Percentiles rank a stretch among this genome's conserved stretches.
These are phyloP conservation scores for Asterophora lycoperdoides DNA, from an alignment of 768 basidiomycete genomes.

Conservation along the genomic window DNA sequence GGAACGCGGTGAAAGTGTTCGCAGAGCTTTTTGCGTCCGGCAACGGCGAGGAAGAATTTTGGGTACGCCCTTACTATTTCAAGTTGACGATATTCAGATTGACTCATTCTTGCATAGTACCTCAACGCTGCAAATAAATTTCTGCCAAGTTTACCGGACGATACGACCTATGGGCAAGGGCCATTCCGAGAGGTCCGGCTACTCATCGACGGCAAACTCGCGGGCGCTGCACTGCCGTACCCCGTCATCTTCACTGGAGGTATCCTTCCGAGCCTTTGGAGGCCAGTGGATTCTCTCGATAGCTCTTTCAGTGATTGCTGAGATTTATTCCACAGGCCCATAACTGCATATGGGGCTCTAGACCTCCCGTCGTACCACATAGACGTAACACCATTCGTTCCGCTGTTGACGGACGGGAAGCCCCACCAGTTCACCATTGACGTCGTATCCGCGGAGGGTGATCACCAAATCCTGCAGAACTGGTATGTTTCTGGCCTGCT, in stretches of 20 bases:
- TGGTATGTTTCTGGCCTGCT: constrained; percentile 75
- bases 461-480: constrained; percentile 65
- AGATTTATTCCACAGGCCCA: constrained; percentile 42
- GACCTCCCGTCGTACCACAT: constrained; percentile 76
- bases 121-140: constrained; percentile 63
- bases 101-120: constrained; percentile 42
- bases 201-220: constrained; percentile 42
- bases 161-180: constrained; percentile 38
- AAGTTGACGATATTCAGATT: background rate
- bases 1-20: constrained; percentile 60
- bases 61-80: constrained; percentile 42
- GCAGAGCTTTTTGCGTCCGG: constrained; percentile 71
- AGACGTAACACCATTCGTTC: constrained; percentile 75
- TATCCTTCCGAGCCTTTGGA: constrained; percentile 66
- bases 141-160: constrained; percentile 47
- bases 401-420: constrained; percentile 61
- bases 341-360: constrained; percentile 71
- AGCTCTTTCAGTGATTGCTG: background rate
- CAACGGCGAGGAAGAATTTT: constrained; percentile 64
- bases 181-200: constrained; percentile 49
- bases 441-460: constrained; percentile 62
- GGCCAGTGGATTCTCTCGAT: constrained; percentile 29
- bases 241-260: constrained; percentile 74
- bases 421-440: constrained; percentile 71
- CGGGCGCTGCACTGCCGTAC: constrained; percentile 47